phyloP scores from a whole-genome alignment of 345 rosid genomes.

The Ricinus communis region DNA sequence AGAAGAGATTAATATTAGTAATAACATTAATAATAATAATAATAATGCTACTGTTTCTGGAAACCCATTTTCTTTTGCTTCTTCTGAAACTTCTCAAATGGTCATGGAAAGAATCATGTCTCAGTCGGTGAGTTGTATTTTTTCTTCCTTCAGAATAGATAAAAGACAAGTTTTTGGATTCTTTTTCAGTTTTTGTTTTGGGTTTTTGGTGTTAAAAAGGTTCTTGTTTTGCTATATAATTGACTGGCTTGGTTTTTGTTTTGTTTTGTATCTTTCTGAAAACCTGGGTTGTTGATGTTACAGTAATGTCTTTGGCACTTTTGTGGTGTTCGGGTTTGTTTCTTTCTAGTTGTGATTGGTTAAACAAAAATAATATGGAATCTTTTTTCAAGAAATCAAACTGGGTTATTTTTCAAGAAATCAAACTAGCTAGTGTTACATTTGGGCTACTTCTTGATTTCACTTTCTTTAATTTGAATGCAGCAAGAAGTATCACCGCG shows the following conservation, averaged over 20 bases:
- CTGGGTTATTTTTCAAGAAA: neutral
- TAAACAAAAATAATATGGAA: neutral
- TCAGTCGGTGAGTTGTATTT: slow-evolving; percentile 95
- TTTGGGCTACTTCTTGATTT: too few species aligned
- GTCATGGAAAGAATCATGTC: slow-evolving; percentile 97
- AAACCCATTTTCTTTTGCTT: slow-evolving; percentile 62
- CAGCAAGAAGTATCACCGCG: slow-evolving; percentile 93
- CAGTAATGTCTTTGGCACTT: neutral
- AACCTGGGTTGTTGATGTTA: neutral
- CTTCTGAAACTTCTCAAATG: slow-evolving; percentile 96
- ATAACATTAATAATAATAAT: too few species aligned
- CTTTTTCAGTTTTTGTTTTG: neutral
- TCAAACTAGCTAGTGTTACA: neutral
- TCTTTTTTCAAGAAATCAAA: neutral
- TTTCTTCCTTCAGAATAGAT: too few species aligned
- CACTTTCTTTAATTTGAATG: neutral
- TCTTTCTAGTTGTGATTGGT: neutral
- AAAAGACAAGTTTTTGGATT: neutral
- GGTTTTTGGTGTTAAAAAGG: neutral
- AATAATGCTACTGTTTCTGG: slow-evolving; percentile 57
- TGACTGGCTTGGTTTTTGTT: neutral
- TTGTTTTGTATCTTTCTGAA: slow-evolving; percentile 7
- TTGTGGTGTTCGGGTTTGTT: neutral
- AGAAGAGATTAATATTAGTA: slow-evolving; percentile 36
- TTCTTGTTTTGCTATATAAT: neutral